Percentiles rank a stretch among this genome's conserved stretches.
Conservation (phyloP, 495 filamentous ascomycete genomes). For the Aspergillus nanangensis region DNA sequence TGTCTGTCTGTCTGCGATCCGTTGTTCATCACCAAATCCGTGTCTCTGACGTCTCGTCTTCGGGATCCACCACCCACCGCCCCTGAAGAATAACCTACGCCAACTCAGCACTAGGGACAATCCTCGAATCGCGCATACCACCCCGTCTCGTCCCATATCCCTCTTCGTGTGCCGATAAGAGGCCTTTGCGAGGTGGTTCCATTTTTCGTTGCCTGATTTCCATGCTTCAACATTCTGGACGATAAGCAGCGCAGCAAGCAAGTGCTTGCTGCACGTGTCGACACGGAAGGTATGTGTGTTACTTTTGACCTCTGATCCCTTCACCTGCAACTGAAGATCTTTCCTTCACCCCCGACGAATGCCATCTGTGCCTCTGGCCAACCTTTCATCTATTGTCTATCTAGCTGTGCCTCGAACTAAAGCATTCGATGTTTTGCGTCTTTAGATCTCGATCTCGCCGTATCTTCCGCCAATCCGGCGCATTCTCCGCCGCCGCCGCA, state of each 20-base stretch:
- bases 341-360: constrained; percentile 7
- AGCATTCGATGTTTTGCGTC: constrained; percentile 11
- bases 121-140: constrained; percentile 7
- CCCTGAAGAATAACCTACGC: constrained; percentile 15
- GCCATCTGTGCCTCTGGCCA: too few species aligned
- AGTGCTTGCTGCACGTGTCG: constrained; percentile 52
- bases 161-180: constrained; percentile 20
- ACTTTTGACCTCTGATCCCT: constrained; percentile 1
- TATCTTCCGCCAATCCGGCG: constrained; percentile 38
- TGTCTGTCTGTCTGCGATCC: constrained; percentile 27
- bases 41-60: background rate
- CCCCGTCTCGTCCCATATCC: constrained; percentile 5
- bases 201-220: constrained; percentile 30
- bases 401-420: too few species aligned
- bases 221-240: constrained; percentile 52
- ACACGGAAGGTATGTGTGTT: constrained; percentile 45
- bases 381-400: too few species aligned
- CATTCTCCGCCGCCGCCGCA: constrained; percentile 34
- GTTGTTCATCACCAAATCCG: constrained; percentile 16
- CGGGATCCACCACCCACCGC: constrained; percentile 4
- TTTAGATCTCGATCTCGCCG: constrained; percentile 38
- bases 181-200: constrained; percentile 27
- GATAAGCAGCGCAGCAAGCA: constrained; percentile 51
- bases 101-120: constrained; percentile 2
- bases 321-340: too few species aligned